Evolutionary conservation across 257 asterid genomes (phyloP).

Genomic region (Jacaranda copaia): DNA sequence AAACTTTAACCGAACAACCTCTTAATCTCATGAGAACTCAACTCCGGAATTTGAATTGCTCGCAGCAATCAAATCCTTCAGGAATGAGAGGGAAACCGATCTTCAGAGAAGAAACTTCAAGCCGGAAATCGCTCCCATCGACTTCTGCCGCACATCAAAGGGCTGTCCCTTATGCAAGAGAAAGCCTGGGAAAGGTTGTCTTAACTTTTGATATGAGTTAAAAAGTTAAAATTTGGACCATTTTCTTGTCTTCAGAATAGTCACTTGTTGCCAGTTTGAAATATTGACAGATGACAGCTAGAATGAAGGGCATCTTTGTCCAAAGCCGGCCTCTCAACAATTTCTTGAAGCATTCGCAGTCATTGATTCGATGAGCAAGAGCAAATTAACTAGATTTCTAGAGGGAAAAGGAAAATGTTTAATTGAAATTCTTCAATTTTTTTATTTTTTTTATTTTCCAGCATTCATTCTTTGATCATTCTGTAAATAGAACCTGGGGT

Average conservation of each 20-base stretch:
- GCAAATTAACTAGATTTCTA: not conserved
- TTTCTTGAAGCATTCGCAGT: conserved; percentile 41
- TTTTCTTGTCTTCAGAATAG: not conserved
- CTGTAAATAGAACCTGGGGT: not conserved
- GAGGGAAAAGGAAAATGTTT: not conserved
- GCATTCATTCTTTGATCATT: not conserved
- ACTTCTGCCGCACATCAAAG: conserved; percentile 53
- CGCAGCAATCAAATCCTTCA: conserved; percentile 37
- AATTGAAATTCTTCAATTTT: not conserved
- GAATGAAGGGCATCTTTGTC: not conserved
- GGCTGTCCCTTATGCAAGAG: conserved; percentile 73
- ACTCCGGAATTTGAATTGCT: not conserved
- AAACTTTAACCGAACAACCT: no score
- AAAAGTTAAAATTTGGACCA: no score
- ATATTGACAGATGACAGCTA: conserved; percentile 35
- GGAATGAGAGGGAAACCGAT: conserved; percentile 46
- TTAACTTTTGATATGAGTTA: not conserved
- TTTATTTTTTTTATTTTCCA: not conserved
- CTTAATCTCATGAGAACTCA: no score
- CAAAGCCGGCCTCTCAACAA: not conserved
- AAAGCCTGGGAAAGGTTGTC: conserved; percentile 72
- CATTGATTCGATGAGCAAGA: conserved; percentile 33
- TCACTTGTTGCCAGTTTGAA: not conserved
- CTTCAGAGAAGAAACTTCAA: conserved; percentile 50
- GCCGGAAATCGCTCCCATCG: conserved; percentile 74